Base-by-base conservation (phyloP, 1,139 yeast species). In the Hansenula sp. region DNA sequence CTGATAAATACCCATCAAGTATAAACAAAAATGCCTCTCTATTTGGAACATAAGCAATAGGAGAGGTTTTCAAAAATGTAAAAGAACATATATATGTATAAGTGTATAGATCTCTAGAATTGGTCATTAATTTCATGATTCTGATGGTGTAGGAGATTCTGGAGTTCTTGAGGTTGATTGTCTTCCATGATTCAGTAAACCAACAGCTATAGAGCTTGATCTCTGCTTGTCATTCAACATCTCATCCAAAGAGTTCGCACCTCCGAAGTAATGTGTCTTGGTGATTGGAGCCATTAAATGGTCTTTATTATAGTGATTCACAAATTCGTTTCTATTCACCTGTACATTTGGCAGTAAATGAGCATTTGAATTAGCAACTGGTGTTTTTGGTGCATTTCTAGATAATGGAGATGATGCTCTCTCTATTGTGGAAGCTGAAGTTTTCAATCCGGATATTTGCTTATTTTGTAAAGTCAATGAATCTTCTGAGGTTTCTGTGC, bases 291-390 rank as follows among this genome's bases (percentile, higher is more conserved):
- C 33, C 18, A 32, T 17, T 17, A 24, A 14, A 28, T 37, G 32
- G 21, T 66, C 71, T 43, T 71, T 72, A 44, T 64, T 68, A 51
- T 72, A 72, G 48, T 74, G 78, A 45, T 73, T 73, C 41, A 67
- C 69, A 53, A 61, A 73, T 6, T 37, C 25, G 12, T 26, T 18
- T n/a, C 38, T 60, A 61, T 39, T 53, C 9, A 24, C 40, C 12
- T 27, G 17, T 3, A 16, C n/a, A 8, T 13, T 6, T 10, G 26
- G 34, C 6, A 14, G 28, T 16, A 57, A 36, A 42, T 60, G 65
- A 0, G 64, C 60, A 41, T 52, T 54, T 3, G 51, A 38, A 6
- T 56, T 57, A 4, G 64, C 55, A 24, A 46, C 41, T 14, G 57
- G 57, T 0, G 60, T 52, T 25, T 52, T 43, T 18, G 65, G 65